Percentiles rank a stretch among this genome's conserved stretches.
These are phyloP conservation scores for Clarireedia homoeocarpa DNA, from an alignment of 2,329 filamentous ascomycete genomes.

Conservation along the genomic window DNA sequence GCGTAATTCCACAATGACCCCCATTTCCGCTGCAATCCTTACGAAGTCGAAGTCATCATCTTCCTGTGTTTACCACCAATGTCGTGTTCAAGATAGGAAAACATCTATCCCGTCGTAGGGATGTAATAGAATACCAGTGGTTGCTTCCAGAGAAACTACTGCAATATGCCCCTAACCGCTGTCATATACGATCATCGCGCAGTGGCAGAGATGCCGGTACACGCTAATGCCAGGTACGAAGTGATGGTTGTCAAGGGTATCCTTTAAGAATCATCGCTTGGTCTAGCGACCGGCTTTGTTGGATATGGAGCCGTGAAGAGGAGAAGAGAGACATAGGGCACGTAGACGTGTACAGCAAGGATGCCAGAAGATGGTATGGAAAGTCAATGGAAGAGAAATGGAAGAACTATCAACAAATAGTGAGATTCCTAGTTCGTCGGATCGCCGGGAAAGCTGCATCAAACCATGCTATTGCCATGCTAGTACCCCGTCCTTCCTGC, in stretches of 20 bases:
- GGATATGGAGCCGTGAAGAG: slow-evolving; percentile 11
- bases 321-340: neutral
- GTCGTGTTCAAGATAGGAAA: slow-evolving; percentile 1
- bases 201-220: slow-evolving; percentile 4
- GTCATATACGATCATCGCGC: slow-evolving; percentile 12
- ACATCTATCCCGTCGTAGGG: neutral
- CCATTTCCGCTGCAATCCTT: neutral
- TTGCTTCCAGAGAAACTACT: neutral
- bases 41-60: neutral
- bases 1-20: neutral
- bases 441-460: slow-evolving; percentile 6
- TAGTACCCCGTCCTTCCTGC: slow-evolving; percentile 4
- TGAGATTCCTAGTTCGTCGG: slow-evolving; percentile 4
- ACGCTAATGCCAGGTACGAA: slow-evolving; percentile 20
- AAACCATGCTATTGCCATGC: slow-evolving; percentile 9
- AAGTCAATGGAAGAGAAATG: neutral
- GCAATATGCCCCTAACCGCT: slow-evolving; percentile 7
- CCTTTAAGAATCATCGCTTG: neutral
- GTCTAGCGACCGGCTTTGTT: slow-evolving; percentile 9
- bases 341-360: neutral
- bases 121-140: neutral
- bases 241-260: slow-evolving; percentile 1
- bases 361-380: neutral
- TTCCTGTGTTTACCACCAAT: neutral
- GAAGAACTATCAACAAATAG: neutral